Evolutionary conservation across 2,329 filamentous ascomycete species (phyloP), one percentile per base, ranked within the genome.

Genomic region (Nemania sp.): DNA sequence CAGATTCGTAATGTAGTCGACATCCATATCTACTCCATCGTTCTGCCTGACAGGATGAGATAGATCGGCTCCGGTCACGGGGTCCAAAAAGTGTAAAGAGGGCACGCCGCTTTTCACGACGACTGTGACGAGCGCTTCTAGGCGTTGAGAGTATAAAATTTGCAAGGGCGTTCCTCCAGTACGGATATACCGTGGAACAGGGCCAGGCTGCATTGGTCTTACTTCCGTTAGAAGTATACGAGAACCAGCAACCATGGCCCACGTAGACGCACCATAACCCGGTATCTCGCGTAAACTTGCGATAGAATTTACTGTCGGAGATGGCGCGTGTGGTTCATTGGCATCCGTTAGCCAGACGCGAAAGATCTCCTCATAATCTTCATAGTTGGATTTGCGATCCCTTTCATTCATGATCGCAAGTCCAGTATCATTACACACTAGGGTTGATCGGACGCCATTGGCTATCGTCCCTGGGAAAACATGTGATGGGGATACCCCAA

Each of bases 1-100:
- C 14, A 91, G 72, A 3, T 80, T 79, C 14, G 75, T 77, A 24
- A 86, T 79, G 52, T 79, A 81, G 1, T 77, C 71, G 0, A 76
- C 54, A n/a, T 63, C 61, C 15, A 47, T 34, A 42, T 72, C 68
- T 72, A 54, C 14, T 52, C 59, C 19, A 54, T 46, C 46, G 37
- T 53, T 37, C 58, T 61, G n/a, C 40, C 45, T 61, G 1, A 61
- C 72, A 0, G 82, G 73, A 11, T 65, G 60, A 0, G 81, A 82
- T 1, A 86, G 64, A 50, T 80, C 73, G 5, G 69, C 63, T 1
- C 83, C 84, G 0, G 79, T 81, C 6, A 78, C 75, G 0, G 79
- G 75, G 52, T 86, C 80, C 24, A 87, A 66, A 51, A 87, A 86
- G 20, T 76, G 70, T 22, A 87, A 65, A 1, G 77, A 80, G 7